A percentile compares a stretch with the other conserved stretches of the same genome.
Conservation (phyloP, 1,139 yeast species). For the Saccharomyces hybrid region DNA sequence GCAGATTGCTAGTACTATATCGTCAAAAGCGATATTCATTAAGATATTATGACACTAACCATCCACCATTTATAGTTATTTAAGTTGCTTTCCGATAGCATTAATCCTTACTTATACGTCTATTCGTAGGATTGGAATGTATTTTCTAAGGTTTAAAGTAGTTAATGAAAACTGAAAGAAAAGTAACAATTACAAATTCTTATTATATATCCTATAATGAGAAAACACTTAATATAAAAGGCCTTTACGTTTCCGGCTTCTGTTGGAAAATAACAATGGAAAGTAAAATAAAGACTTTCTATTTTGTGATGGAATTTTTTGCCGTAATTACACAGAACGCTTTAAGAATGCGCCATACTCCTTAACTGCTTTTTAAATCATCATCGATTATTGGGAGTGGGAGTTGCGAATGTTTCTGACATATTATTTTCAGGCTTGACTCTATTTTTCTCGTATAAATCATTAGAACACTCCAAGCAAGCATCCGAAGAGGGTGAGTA, state of each 20-base stretch:
- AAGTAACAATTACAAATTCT: neutral
- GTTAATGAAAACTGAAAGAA: neutral
- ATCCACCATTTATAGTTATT: neutral
- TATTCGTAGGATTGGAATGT: neutral
- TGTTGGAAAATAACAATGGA: neutral
- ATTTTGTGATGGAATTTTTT: neutral
- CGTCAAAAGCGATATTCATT: neutral
- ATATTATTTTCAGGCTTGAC: slow-evolving; percentile 1
- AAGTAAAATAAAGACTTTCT: neutral
- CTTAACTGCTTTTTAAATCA: neutral
- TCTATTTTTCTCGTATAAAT: neutral
- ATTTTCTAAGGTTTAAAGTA: neutral
- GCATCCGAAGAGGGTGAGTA: neutral
- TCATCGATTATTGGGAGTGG: slow-evolving; percentile 1
- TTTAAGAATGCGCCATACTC: neutral
- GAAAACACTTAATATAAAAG: neutral
- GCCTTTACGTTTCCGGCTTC: neutral
- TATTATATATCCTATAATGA: neutral
- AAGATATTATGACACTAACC: neutral
- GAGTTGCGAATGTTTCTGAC: slow-evolving; percentile 2
- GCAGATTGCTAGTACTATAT: neutral
- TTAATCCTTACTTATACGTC: neutral
- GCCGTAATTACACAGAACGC: neutral
- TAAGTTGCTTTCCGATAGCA: neutral
- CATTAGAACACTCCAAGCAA: neutral